Conservation (phyloP, 768 basidiomycete genomes). For the Clavaria fumosa region DNA sequence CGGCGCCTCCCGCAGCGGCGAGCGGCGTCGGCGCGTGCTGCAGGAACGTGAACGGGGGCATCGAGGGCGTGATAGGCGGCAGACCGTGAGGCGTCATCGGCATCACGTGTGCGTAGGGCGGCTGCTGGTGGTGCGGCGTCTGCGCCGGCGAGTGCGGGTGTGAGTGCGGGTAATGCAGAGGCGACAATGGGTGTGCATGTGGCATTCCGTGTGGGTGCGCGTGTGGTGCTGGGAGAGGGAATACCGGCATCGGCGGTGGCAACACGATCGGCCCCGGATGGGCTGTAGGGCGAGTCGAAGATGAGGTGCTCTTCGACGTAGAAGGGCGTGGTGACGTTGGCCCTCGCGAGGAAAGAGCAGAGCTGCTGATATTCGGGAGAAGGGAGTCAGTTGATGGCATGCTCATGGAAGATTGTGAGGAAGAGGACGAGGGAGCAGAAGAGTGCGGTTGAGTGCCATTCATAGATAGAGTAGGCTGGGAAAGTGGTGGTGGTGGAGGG, state of each 20-base stretch:
- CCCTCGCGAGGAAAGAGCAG: too few species aligned
- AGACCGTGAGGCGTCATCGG: slow-evolving; percentile 61
- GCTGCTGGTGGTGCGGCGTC: slow-evolving; percentile 16
- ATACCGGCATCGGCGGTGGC: slow-evolving; percentile 38
- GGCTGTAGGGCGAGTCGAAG: slow-evolving; percentile 21
- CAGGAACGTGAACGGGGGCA: slow-evolving; percentile 88
- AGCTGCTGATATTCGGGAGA: too few species aligned
- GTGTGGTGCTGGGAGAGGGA: slow-evolving; percentile 15
- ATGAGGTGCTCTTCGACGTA: background rate
- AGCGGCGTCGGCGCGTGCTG: slow-evolving; percentile 23
- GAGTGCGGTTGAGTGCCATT: too few species aligned
- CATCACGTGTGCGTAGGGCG: slow-evolving; percentile 18
- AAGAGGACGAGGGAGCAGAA: background rate
- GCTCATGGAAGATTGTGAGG: background rate
- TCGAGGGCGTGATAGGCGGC: slow-evolving; percentile 92
- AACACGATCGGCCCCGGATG: slow-evolving; percentile 61
- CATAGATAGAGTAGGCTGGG: too few species aligned
- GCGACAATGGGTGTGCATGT: slow-evolving; percentile 23
- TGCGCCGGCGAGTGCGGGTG: too few species aligned
- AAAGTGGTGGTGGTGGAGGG: too few species aligned
- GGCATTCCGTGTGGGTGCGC: slow-evolving; percentile 11
- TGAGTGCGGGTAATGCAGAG: slow-evolving; percentile 25
- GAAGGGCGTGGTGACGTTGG: too few species aligned
- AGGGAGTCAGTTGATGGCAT: too few species aligned
- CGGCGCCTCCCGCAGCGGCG: slow-evolving; percentile 5